A percentile compares a stretch with the other conserved stretches of the same genome.
Evolutionary conservation across 495 filamentous ascomycete genomes (phyloP).

Genomic region (Lentithecium fluviatile): DNA sequence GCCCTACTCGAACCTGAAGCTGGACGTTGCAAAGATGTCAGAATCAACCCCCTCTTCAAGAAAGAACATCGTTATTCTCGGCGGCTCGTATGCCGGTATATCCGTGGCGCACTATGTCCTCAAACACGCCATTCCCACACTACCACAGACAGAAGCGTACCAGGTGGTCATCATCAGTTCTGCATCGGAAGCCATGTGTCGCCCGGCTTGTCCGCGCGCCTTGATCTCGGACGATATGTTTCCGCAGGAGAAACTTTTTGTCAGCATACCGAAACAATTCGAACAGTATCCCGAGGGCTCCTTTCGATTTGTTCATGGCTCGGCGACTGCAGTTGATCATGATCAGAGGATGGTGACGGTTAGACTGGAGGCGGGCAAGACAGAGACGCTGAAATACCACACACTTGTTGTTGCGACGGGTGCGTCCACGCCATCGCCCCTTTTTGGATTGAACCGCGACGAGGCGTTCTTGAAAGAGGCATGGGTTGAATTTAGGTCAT

Average conservation of each 20-base stretch:
- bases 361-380: background rate
- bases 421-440: conserved; percentile 16
- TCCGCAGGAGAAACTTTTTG: conserved; percentile 47
- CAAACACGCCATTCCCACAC: conserved; percentile 46
- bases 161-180: conserved; percentile 56
- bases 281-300: conserved; percentile 48
- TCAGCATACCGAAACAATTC: conserved; percentile 53
- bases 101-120: conserved; percentile 59
- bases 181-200: conserved; percentile 52
- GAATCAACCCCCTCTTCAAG: background rate
- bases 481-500: conserved; percentile 45
- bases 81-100: conserved; percentile 59
- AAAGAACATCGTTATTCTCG: conserved; percentile 58
- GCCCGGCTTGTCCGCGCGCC: conserved; percentile 51
- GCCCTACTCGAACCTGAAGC: background rate
- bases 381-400: conserved; percentile 16
- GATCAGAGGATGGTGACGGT: conserved; percentile 31
- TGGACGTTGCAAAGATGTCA: no score
- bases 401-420: conserved; percentile 32
- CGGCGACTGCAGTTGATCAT: conserved; percentile 51
- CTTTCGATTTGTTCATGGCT: conserved; percentile 59
- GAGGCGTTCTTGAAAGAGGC: conserved; percentile 32
- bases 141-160: conserved; percentile 42
- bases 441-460: conserved; percentile 20
- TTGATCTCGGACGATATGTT: conserved; percentile 49